These are phyloP conservation scores for Kondoa subrosea DNA, from an alignment of 768 basidiomycete species.

Conservation along the genomic window DNA sequence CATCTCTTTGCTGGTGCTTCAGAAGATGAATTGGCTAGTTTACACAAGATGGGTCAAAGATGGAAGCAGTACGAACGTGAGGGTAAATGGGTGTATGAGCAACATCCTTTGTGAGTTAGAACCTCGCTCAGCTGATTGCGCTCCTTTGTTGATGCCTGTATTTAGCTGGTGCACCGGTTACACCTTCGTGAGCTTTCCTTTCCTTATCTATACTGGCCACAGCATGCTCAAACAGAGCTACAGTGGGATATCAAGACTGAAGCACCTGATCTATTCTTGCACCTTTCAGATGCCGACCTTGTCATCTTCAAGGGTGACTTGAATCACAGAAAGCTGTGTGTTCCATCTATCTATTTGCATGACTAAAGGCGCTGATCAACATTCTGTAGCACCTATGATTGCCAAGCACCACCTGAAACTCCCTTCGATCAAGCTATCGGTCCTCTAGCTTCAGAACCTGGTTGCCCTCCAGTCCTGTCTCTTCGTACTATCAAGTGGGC, in stretches of 20 bases:
- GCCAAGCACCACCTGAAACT: slow-evolving; percentile 40
- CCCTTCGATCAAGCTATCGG: slow-evolving; percentile 83
- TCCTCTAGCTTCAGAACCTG: slow-evolving; percentile 71
- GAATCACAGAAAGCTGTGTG: slow-evolving; percentile 63
- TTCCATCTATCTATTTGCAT: not conserved
- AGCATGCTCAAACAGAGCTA: not conserved
- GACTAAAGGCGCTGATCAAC: not conserved
- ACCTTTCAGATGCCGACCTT: slow-evolving; percentile 73
- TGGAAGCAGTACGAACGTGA: slow-evolving; percentile 95
- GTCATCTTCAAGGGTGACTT: slow-evolving; percentile 76
- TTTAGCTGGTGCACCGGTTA: slow-evolving; percentile 7
- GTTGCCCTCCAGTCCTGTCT: slow-evolving; percentile 64
- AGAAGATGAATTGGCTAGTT: slow-evolving; percentile 62
- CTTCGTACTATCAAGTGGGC: slow-evolving; percentile 66
- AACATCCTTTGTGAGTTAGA: slow-evolving; percentile 63
- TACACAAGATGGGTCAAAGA: slow-evolving; percentile 57
- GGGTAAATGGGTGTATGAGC: slow-evolving; percentile 85
- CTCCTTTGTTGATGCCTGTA: slow-evolving; percentile 4
- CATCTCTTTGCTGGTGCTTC: slow-evolving; percentile 73
- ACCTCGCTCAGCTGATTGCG: slow-evolving; percentile 64
- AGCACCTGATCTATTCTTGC: slow-evolving; percentile 77
- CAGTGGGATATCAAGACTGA: slow-evolving; percentile 62
- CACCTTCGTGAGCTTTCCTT: not conserved
- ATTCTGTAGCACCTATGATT: slow-evolving; percentile 33
- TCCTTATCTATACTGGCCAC: not conserved